Conservation (phyloP, 1,284 basidiomycete species). For the Ustilago trichophora region DNA sequence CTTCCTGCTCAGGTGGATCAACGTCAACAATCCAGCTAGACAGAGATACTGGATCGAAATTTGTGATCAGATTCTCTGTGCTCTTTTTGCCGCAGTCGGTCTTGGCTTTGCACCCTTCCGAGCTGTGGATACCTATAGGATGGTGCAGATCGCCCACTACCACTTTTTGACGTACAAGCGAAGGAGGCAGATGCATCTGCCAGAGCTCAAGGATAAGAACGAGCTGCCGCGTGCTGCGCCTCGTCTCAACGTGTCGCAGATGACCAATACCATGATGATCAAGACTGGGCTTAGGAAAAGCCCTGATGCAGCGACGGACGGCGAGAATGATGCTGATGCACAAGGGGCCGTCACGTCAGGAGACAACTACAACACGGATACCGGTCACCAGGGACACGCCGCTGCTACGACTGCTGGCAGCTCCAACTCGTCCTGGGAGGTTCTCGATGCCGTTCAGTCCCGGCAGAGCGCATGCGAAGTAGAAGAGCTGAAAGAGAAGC, state of each 20-base stretch:
- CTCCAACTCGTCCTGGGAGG: conserved; percentile 12
- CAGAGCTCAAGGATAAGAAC: conserved; percentile 56
- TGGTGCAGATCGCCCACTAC: conserved; percentile 63
- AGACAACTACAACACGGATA: not conserved
- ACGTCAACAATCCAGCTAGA: conserved; percentile 25
- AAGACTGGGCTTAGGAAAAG: conserved; percentile 18
- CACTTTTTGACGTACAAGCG: conserved; percentile 59
- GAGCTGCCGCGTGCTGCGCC: conserved; percentile 54
- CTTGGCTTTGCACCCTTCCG: conserved; percentile 64
- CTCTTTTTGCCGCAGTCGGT: conserved; percentile 62
- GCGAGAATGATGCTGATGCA: not conserved
- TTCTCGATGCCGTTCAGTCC: conserved; percentile 17
- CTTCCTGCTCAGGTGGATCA: conserved; percentile 60
- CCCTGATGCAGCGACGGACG: not conserved
- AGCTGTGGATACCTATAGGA: conserved; percentile 63
- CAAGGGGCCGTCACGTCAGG: not conserved
- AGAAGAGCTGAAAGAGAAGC: conserved; percentile 22
- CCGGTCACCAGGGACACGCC: not conserved
- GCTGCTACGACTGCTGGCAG: too few relatives aligned
- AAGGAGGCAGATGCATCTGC: conserved; percentile 50
- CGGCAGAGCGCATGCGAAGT: conserved; percentile 29
- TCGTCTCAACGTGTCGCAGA: conserved; percentile 24
- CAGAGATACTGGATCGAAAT: conserved; percentile 64
- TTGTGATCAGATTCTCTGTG: conserved; percentile 64
- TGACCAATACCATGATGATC: conserved; percentile 34